Conservation (phyloP, 192 early-diverging fungal species). For the Entomortierella beljakovae region DNA sequence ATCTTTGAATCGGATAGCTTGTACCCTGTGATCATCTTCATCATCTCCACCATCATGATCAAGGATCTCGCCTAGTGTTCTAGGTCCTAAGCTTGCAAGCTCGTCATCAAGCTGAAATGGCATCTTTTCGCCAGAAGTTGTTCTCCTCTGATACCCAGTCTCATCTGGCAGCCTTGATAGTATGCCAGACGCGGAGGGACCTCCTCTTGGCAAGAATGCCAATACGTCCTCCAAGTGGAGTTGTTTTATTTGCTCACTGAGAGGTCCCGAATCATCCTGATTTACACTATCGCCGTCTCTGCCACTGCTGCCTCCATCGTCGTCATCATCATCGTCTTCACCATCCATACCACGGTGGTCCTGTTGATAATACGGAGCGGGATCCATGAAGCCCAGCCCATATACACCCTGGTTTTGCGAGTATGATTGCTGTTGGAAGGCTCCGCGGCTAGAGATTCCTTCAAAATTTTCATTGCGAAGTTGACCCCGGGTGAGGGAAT, state of each 20-base stretch:
- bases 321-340: constrained; percentile 23
- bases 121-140: constrained; percentile 36
- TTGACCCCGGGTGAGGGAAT: constrained; percentile 40
- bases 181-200: constrained; percentile 20
- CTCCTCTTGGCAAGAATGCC: constrained; percentile 43
- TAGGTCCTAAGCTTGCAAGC: constrained; percentile 30
- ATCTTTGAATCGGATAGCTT: constrained; percentile 34
- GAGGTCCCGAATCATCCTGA: constrained; percentile 36
- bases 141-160: constrained; percentile 18
- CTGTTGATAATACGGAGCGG: neutral
- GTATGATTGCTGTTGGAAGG: constrained; percentile 10
- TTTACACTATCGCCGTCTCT: constrained; percentile 19
- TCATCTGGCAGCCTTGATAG: constrained; percentile 1
- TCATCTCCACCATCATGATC: constrained; percentile 38
- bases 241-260: constrained; percentile 48
- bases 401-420: constrained; percentile 1
- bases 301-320: constrained; percentile 10
- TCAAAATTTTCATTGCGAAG: constrained; percentile 3
- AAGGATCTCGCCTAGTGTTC: constrained; percentile 33
- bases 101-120: constrained; percentile 49
- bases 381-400: constrained; percentile 35
- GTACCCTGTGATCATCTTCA: constrained; percentile 9
- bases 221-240: constrained; percentile 41
- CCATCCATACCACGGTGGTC: neutral
- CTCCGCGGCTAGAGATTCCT: neutral